These are phyloP conservation scores for Mentha longifolia DNA, from an alignment of 257 asterid genomes.

Conservation along the genomic window DNA sequence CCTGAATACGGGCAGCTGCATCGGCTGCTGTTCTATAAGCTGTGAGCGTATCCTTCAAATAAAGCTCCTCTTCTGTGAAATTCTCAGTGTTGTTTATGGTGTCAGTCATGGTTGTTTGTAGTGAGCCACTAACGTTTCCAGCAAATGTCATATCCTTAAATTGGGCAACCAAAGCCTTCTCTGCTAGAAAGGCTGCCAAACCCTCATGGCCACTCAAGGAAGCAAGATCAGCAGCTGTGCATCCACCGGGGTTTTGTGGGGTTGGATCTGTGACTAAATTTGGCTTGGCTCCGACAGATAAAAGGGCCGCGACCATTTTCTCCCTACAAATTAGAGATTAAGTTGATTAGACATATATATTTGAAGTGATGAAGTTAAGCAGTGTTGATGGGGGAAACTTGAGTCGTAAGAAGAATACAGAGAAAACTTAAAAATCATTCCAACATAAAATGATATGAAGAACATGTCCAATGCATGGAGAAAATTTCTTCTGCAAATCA, in stretches of 20 bases:
- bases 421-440: too few relatives aligned
- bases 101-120: slow-evolving; percentile 57
- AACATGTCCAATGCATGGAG: too few relatives aligned
- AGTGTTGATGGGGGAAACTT: too few relatives aligned
- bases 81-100: slow-evolving; percentile 43
- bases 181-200: slow-evolving; percentile 95
- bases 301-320: slow-evolving; percentile 89
- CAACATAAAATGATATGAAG: too few relatives aligned
- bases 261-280: slow-evolving; percentile 92
- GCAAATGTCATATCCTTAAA: slow-evolving; percentile 90
- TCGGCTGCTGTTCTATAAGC: slow-evolving; percentile 98
- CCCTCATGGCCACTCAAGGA: slow-evolving; percentile 79
- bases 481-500: too few relatives aligned
- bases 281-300: slow-evolving; percentile 93
- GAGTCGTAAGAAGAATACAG: too few relatives aligned
- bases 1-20: slow-evolving; percentile 96
- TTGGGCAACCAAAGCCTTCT: slow-evolving; percentile 85
- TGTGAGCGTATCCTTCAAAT: slow-evolving; percentile 78
- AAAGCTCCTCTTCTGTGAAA: slow-evolving; percentile 69
- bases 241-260: slow-evolving; percentile 74
- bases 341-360: slow-evolving; percentile 11
- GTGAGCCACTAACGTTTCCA: slow-evolving; percentile 90
- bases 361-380: background rate
- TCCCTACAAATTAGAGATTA: slow-evolving; percentile 60
- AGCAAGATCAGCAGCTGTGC: slow-evolving; percentile 93